A percentile compares a stretch with the other conserved stretches of the same genome.
Evolutionary conservation across 1,284 basidiomycete genomes (phyloP).

Genomic region (Thecaphora thlaspeos): DNA sequence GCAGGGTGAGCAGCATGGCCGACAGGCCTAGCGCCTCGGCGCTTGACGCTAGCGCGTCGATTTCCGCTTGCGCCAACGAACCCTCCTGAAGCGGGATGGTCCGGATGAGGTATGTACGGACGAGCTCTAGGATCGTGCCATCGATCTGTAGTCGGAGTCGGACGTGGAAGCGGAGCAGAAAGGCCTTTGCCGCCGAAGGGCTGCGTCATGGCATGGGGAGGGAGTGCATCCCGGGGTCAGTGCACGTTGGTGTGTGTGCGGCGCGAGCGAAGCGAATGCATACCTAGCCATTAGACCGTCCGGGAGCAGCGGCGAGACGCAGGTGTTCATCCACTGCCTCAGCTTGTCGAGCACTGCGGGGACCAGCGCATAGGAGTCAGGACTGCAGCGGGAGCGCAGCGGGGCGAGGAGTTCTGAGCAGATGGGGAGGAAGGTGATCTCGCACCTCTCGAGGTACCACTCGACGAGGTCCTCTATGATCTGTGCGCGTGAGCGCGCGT

Average conservation of each 20-base stretch:
- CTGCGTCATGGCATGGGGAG: background rate
- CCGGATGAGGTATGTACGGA: background rate
- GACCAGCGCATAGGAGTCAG: no score
- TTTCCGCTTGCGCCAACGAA: background rate
- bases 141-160: background rate
- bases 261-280: no score
- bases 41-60: background rate
- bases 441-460: background rate
- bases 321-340: background rate
- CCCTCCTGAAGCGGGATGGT: background rate
- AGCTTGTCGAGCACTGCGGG: background rate
- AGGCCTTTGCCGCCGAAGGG: background rate
- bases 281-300: background rate
- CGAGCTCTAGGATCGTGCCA: background rate
- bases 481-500: background rate
- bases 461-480: background rate
- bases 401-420: background rate
- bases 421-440: background rate
- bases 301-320: background rate
- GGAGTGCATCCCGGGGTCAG: no score
- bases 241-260: no score
- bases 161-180: background rate
- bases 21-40: constrained; percentile 10
- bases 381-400: background rate
- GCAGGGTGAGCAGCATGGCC: constrained; percentile 10